phyloP scores from a whole-genome alignment of 2,329 filamentous ascomycete genomes.

The Aspergillus oerlinghausenensis region DNA sequence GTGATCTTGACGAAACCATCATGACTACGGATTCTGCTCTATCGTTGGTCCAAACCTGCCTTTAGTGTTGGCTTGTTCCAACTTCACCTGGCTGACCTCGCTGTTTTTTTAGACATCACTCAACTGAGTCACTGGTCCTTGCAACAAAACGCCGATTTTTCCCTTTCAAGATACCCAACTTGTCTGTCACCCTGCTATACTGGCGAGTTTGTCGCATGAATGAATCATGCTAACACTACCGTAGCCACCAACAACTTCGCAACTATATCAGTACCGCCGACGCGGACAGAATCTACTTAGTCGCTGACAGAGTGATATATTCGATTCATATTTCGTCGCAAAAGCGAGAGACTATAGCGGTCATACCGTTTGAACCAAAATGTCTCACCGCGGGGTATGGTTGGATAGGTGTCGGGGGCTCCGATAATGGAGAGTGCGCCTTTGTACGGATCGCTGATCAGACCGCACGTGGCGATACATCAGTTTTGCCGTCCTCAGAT shows the following conservation, averaged over 20 bases:
- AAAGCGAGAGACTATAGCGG: conserved; percentile 68
- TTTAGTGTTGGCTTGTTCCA: conserved; percentile 7
- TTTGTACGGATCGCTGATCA: conserved; percentile 60
- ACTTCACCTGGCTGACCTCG: conserved; percentile 11
- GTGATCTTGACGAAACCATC: conserved; percentile 27
- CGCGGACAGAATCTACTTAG: conserved; percentile 77
- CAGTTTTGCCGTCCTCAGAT: conserved; percentile 38
- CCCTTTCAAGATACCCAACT: conserved; percentile 60
- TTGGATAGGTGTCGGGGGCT: conserved; percentile 85
- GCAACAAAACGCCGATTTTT: conserved; percentile 62
- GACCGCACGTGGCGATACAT: conserved; percentile 36
- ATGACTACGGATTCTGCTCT: conserved; percentile 42
- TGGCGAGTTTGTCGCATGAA: not conserved
- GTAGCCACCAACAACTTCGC: conserved; percentile 56
- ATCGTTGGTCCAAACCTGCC: conserved; percentile 25
- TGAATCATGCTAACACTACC: conserved; percentile 12
- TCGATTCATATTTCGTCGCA: conserved; percentile 64
- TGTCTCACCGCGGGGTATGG: conserved; percentile 83
- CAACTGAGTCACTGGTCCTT: conserved; percentile 62
- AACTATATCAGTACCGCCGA: conserved; percentile 82
- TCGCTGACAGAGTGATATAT: conserved; percentile 69
- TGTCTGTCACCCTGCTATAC: conserved; percentile 46
- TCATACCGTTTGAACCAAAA: conserved; percentile 68
- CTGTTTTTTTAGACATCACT: conserved; percentile 51
- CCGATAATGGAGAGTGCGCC: conserved; percentile 78